A percentile compares a stretch with the other conserved stretches of the same genome.
These are phyloP conservation scores for Mycena leptocephala DNA, from an alignment of 768 basidiomycete genomes.

Conservation along the genomic window DNA sequence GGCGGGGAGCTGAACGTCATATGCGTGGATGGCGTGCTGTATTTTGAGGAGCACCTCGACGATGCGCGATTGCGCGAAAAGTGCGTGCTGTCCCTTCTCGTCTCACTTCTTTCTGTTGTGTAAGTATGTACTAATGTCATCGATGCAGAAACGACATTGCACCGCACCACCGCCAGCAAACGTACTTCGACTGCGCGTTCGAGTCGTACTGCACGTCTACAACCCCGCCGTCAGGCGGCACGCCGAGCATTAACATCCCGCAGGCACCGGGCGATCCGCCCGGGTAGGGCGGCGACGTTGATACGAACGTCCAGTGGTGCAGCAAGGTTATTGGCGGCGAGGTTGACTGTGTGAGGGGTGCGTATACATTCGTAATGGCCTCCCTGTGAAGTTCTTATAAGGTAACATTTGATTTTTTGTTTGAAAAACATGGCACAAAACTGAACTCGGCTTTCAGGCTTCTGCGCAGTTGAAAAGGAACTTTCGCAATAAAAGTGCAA, in stretches of 20 bases:
- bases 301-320: slow-evolving; percentile 95
- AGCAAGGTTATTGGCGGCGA: slow-evolving; percentile 91
- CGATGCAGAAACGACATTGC: slow-evolving; percentile 75
- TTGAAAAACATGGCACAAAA: too few relatives aligned
- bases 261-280: slow-evolving; percentile 49
- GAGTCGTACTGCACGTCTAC: slow-evolving; percentile 88
- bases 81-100: slow-evolving; percentile 56
- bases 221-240: slow-evolving; percentile 42
- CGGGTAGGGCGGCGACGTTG: slow-evolving; percentile 87
- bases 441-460: too few relatives aligned
- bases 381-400: too few relatives aligned
- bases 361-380: slow-evolving; percentile 32
- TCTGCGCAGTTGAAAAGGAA: too few relatives aligned
- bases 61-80: slow-evolving; percentile 75
- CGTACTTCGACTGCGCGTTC: slow-evolving; percentile 92
- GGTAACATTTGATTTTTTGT: too few relatives aligned
- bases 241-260: slow-evolving; percentile 30
- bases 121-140: slow-evolving; percentile 10
- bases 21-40: slow-evolving; percentile 78
- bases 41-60: slow-evolving; percentile 81
- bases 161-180: slow-evolving; percentile 74
- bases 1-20: slow-evolving; percentile 91
- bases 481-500: too few relatives aligned
- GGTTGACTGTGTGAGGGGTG: slow-evolving; percentile 91
- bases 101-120: background rate